Percentiles rank a stretch among this genome's conserved stretches.
Evolutionary conservation across 176 grass and related monocot genomes (phyloP).

Genomic region (Lolium rigidum): DNA sequence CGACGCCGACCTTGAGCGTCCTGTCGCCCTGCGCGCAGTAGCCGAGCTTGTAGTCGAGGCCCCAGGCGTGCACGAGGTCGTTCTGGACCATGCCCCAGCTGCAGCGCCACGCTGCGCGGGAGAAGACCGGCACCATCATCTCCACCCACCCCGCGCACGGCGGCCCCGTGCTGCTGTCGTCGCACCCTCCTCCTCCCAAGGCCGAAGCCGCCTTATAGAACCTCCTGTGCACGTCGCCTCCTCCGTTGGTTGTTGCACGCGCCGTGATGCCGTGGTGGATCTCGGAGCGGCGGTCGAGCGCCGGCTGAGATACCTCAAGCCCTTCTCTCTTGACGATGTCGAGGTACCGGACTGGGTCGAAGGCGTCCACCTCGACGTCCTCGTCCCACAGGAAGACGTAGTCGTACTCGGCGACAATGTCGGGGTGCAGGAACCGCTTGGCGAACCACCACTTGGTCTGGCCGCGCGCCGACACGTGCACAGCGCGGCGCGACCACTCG

Average conservation of each 20-base stretch:
- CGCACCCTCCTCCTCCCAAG: constrained; percentile 48
- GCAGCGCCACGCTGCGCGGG: constrained; percentile 73
- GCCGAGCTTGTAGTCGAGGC: constrained; percentile 86
- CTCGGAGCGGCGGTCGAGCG: constrained; percentile 71
- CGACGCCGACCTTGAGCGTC: constrained; percentile 68
- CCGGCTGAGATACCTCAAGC: constrained; percentile 87
- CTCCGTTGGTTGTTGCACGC: constrained; percentile 16
- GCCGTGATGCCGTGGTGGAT: constrained; percentile 78
- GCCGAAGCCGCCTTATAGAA: constrained; percentile 55
- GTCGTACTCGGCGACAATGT: constrained; percentile 70
- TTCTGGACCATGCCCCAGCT: constrained; percentile 92
- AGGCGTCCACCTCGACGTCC: constrained; percentile 73
- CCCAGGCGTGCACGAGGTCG: constrained; percentile 92
- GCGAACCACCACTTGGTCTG: constrained; percentile 98
- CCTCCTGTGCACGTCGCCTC: constrained; percentile 59
- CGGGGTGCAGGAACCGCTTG: constrained; percentile 86
- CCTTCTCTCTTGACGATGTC: constrained; percentile 51
- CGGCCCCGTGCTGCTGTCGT: constrained; percentile 64
- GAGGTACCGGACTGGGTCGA: constrained; percentile 67
- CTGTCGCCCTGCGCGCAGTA: constrained; percentile 85
- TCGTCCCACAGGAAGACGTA: constrained; percentile 90
- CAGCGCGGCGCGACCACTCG: constrained; percentile 51
- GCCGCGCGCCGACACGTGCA: constrained; percentile 59
- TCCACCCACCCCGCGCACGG: constrained; percentile 95
- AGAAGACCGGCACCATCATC: constrained; percentile 94